Evolutionary conservation across 1,139 yeast species (phyloP), one percentile per base, ranked within the genome.

Genomic region (Suhomyces anneliseae): DNA sequence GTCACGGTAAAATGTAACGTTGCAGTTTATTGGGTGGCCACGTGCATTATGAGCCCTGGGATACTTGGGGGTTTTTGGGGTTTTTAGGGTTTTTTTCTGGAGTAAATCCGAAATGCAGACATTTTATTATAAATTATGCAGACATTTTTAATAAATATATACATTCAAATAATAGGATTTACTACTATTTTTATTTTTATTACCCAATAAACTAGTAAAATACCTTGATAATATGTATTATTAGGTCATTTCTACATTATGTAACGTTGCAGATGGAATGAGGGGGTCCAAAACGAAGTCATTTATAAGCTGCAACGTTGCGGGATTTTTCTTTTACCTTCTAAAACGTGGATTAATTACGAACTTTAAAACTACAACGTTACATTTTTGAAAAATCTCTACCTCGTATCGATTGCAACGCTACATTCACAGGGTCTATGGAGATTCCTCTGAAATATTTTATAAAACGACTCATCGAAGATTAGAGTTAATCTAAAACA

Each of bases 1-100:
- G 36, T 9, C 36, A 38, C 36, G 35, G 32, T 11, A 14, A 12
- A 50, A 35, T 57, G 56, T 49, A 57, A 58, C 61, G 62, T 58
- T 57, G 49, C 57, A 52, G 32, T 29, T 19, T 2, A 4, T 19
- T 4, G 24, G 4, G 3, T 19, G 24, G 24, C 24, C 24, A 19
- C 32, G 5, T 6, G 5, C 4, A 6, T 29, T 29, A 11, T 29
- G 32, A 29, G 7, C 32, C 32, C 32, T 5, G 32, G 7, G 11
- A 29, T 7, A 9, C 9, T 29, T 4, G 1, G 4, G 7, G 9
- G 24, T 1, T 29, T 11, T 29, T 9, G 2, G 32, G 9, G 32
- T 2, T 29, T 11, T 11, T 9, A 29, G 32, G n/a, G 32, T 9
- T 29, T 9, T 9, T 29, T 11, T 29, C 26, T 12, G 15, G 27